These are phyloP conservation scores for Geotrichum ghanense DNA, from an alignment of 805 yeast species.

Conservation along the genomic window DNA sequence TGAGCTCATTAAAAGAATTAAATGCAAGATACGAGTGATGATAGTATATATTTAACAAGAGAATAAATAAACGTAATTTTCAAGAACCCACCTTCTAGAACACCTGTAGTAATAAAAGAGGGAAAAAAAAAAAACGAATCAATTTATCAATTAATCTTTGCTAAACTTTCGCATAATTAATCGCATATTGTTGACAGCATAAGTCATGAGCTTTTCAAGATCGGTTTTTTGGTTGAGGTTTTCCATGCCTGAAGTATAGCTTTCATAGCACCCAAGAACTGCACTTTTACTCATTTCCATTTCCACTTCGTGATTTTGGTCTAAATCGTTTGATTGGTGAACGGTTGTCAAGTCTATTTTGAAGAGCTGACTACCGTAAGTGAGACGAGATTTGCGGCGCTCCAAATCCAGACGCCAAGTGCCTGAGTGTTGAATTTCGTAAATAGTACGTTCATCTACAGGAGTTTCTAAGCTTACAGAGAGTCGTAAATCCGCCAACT, in stretches of 20 bases:
- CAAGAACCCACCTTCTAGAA: no score
- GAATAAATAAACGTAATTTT: no score
- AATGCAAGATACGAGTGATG: no score
- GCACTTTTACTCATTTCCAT: not conserved
- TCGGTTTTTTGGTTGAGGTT: not conserved
- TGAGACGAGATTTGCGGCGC: not conserved
- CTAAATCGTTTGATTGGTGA: not conserved
- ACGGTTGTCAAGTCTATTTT: not conserved
- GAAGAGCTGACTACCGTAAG: not conserved
- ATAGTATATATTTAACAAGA: no score
- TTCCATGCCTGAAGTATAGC: not conserved
- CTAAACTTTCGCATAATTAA: not conserved
- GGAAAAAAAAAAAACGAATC: no score
- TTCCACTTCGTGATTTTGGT: not conserved
- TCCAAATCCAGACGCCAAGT: not conserved
- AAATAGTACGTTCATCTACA: not conserved
- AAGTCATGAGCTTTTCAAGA: not conserved
- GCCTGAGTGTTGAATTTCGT: not conserved
- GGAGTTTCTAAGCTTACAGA: conserved; percentile 74
- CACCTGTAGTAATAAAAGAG: no score
- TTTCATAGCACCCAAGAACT: not conserved
- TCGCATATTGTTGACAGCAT: not conserved
- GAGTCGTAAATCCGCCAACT: conserved; percentile 64
- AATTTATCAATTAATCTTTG: not conserved
- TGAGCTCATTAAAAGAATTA: no score